phyloP scores from a whole-genome alignment of 352 stramenopile species.

The Phytophthora europaea region DNA sequence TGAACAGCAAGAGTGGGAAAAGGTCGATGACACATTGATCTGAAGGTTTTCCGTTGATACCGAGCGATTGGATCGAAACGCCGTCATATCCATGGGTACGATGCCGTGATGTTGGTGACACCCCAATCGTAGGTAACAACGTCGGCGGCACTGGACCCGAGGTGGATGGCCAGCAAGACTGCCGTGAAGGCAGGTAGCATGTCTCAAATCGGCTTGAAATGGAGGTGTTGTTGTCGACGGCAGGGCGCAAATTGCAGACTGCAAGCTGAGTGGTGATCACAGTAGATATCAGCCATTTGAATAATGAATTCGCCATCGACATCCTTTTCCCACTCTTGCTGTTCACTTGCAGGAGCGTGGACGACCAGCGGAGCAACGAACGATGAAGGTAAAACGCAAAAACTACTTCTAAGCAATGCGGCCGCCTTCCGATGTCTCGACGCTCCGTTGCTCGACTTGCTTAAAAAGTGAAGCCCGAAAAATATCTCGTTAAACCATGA shows the following conservation, averaged over 20 bases:
- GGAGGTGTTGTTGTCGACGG: neutral
- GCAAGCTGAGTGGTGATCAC: neutral
- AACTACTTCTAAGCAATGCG: too few species aligned
- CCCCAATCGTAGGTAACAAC: slow-evolving; percentile 8
- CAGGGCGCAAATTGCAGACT: neutral
- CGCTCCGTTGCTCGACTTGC: too few species aligned
- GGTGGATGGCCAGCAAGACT: neutral
- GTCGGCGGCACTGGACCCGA: neutral
- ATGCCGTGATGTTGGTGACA: neutral
- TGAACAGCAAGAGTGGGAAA: too few species aligned
- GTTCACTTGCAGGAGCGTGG: slow-evolving; percentile 3
- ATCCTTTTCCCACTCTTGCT: neutral
- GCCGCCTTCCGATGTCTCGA: too few species aligned
- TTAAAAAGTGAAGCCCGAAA: too few species aligned
- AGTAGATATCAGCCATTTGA: slow-evolving; percentile 46
- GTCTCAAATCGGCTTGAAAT: neutral
- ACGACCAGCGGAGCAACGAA: slow-evolving; percentile 33
- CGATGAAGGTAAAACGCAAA: too few species aligned
- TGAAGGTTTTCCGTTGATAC: slow-evolving; percentile 29
- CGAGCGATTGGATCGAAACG: slow-evolving; percentile 8
- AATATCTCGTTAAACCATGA: too few species aligned
- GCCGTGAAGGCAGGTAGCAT: neutral
- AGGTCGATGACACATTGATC: slow-evolving; percentile 25
- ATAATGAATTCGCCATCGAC: slow-evolving; percentile 40
- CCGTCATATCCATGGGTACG: slow-evolving; percentile 35